Conservation (phyloP, 2,329 filamentous ascomycete genomes). For the Pseudogymnoascus sp. region DNA sequence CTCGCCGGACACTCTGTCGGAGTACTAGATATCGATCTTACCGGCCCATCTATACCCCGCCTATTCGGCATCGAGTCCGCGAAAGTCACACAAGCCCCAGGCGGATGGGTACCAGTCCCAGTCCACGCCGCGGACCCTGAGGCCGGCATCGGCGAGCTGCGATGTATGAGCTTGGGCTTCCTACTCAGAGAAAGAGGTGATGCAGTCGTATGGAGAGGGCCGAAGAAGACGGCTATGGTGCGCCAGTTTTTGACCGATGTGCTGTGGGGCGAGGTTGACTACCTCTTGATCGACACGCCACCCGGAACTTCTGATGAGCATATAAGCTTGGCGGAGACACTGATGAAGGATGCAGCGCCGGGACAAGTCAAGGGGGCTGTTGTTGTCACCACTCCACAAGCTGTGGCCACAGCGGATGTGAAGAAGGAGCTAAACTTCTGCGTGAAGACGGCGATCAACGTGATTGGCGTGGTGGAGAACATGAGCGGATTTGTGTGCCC, state of each 20-base stretch:
- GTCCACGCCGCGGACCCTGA: conserved; percentile 60
- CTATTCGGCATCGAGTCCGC: conserved; percentile 85
- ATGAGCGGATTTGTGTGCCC: conserved; percentile 91
- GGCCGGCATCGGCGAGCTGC: conserved; percentile 55
- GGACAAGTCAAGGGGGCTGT: conserved; percentile 80
- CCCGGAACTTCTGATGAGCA: conserved; percentile 96
- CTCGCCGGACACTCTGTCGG: conserved; percentile 83
- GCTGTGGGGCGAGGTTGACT: conserved; percentile 82
- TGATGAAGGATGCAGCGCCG: conserved; percentile 56
- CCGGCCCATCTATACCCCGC: conserved; percentile 90
- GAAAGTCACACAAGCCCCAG: conserved; percentile 85
- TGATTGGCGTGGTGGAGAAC: conserved; percentile 92
- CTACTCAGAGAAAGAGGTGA: conserved; percentile 76
- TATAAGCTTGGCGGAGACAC: conserved; percentile 85
- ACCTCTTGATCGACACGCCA: conserved; percentile 89
- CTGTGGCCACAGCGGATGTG: conserved; percentile 87
- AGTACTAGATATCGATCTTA: conserved; percentile 92
- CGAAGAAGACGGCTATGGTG: conserved; percentile 99
- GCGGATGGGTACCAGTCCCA: conserved; percentile 84
- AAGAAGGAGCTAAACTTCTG: conserved; percentile 85
- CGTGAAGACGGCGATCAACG: conserved; percentile 69
- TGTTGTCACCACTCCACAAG: conserved; percentile 93
- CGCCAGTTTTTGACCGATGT: conserved; percentile 92
- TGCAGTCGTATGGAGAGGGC: conserved; percentile 93
- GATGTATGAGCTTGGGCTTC: conserved; percentile 91